phyloP scores from a whole-genome alignment of 495 filamentous ascomycete genomes.

The Melanomma pulvis-pyrius region DNA sequence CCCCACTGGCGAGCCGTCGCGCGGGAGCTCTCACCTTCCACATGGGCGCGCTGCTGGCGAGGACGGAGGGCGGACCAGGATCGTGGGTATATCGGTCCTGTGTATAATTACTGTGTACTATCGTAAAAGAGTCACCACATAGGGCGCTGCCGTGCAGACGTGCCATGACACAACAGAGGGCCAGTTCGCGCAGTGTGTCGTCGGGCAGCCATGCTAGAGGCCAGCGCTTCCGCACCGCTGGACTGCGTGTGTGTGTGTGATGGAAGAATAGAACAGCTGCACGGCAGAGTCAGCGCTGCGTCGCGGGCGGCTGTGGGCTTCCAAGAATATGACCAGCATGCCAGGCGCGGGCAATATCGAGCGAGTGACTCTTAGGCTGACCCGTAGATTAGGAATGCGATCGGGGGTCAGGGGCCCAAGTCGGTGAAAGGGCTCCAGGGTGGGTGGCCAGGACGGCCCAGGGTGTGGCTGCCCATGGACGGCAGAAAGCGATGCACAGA shows the following conservation, averaged over 20 bases:
- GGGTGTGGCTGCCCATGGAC: conserved; percentile 5
- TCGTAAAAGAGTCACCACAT: background rate
- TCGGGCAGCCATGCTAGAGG: no score
- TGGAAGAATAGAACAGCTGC: background rate
- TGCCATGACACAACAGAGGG: no score
- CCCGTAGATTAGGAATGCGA: conserved; percentile 33
- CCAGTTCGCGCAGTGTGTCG: no score
- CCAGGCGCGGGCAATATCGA: background rate
- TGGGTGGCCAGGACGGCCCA: background rate
- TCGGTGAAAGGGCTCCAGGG: conserved; percentile 14
- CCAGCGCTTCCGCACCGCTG: no score
- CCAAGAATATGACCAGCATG: conserved; percentile 1
- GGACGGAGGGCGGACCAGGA: conserved; percentile 2
- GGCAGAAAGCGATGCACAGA: no score
- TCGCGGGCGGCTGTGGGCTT: background rate
- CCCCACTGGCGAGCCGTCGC: background rate
- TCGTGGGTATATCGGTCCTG: conserved; percentile 2
- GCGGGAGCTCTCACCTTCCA: conserved; percentile 13
- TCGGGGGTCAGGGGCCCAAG: conserved; percentile 27
- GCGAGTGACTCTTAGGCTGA: conserved; percentile 9
- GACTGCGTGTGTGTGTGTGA: no score
- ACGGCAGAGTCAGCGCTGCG: background rate
- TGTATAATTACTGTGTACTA: background rate
- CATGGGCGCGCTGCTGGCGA: background rate
- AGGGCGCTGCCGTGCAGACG: no score